Percentiles rank a stretch among this genome's conserved stretches.
Conservation (phyloP, 345 rosid species). For the Draba incana region DNA sequence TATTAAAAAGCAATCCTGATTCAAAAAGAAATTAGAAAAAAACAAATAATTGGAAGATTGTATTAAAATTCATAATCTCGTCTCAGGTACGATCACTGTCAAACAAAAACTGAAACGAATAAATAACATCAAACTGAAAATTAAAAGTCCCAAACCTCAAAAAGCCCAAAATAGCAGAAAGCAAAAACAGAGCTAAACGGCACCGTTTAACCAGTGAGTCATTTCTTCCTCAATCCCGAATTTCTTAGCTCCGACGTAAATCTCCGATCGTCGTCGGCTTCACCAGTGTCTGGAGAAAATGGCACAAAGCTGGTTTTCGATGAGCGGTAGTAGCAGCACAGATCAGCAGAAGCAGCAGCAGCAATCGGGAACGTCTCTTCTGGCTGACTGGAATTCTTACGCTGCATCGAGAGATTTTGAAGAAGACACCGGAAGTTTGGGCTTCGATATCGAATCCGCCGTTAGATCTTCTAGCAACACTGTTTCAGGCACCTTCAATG, state of each 20-base stretch:
- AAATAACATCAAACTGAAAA: too few relatives aligned
- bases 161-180: too few relatives aligned
- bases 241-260: conserved; percentile 13
- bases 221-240: neutral
- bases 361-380: conserved; percentile 54
- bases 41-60: too few relatives aligned
- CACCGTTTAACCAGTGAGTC: neutral
- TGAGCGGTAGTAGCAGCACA: conserved; percentile 42
- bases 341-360: conserved; percentile 43
- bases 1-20: too few relatives aligned
- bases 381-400: conserved; percentile 85
- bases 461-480: conserved; percentile 80
- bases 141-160: too few relatives aligned
- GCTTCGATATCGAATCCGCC: conserved; percentile 81
- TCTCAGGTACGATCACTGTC: too few relatives aligned
- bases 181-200: neutral
- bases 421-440: conserved; percentile 47
- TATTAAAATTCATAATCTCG: too few relatives aligned
- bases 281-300: conserved; percentile 37
- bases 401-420: conserved; percentile 59
- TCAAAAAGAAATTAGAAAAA: too few relatives aligned
- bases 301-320: conserved; percentile 70
- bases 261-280: conserved; percentile 37
- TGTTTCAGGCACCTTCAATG: conserved; percentile 78
- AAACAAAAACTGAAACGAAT: too few relatives aligned